Percentiles rank a stretch among this genome's conserved stretches.
phyloP scores from a whole-genome alignment of 371 early-diverging fungal species.

The Mortierella sp. region DNA sequence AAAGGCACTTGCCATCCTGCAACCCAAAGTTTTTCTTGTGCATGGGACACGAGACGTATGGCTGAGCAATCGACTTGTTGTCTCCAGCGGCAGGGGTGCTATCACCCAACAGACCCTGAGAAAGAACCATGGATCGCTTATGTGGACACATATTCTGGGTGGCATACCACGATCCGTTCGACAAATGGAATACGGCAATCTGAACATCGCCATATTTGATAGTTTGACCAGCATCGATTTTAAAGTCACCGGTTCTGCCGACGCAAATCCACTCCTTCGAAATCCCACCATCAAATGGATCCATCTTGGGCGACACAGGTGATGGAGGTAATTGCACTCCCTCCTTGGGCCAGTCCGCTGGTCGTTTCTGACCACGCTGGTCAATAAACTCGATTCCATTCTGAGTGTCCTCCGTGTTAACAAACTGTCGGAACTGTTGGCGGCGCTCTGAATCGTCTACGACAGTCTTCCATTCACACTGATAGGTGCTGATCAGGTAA shows the following conservation, averaged over 20 bases:
- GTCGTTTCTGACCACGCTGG: slow-evolving; percentile 73
- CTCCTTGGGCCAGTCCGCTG: slow-evolving; percentile 75
- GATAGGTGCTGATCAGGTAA: slow-evolving; percentile 65
- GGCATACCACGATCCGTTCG: slow-evolving; percentile 69
- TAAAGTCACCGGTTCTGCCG: slow-evolving; percentile 57
- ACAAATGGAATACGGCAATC: slow-evolving; percentile 68
- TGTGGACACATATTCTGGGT: slow-evolving; percentile 84
- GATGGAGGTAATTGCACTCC: slow-evolving; percentile 40
- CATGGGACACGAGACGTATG: slow-evolving; percentile 76
- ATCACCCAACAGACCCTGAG: slow-evolving; percentile 69
- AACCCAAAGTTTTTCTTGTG: slow-evolving; percentile 80
- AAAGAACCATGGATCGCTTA: slow-evolving; percentile 76
- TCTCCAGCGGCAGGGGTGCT: slow-evolving; percentile 35
- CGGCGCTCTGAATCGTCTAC: slow-evolving; percentile 68
- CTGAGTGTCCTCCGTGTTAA: slow-evolving; percentile 66
- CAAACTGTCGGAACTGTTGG: slow-evolving; percentile 70
- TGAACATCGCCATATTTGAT: slow-evolving; percentile 71
- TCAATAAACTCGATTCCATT: slow-evolving; percentile 66
- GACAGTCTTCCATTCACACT: slow-evolving; percentile 75
- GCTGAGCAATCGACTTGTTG: slow-evolving; percentile 31
- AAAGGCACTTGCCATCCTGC: slow-evolving; percentile 62
- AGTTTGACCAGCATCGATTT: slow-evolving; percentile 64
- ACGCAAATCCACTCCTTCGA: slow-evolving; percentile 20
- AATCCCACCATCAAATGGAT: slow-evolving; percentile 28
- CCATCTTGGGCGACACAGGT: slow-evolving; percentile 27